Evolutionary conservation across 2,329 filamentous ascomycete species (phyloP), one percentile per base, ranked within the genome.

Genomic region (Aulographum hederae): DNA sequence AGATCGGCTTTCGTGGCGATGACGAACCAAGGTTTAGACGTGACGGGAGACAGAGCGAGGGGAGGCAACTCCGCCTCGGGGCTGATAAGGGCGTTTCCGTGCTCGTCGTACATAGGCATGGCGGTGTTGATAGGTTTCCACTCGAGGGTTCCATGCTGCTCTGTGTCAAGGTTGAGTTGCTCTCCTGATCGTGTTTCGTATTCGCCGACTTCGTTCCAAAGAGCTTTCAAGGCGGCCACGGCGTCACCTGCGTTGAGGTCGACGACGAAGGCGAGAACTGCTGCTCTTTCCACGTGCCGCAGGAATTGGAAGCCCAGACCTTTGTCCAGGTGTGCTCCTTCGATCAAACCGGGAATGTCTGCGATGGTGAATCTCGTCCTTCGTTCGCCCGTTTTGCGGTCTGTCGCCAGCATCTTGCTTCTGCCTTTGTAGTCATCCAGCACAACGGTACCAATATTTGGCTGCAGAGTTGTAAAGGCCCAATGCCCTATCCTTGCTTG

Each of bases 21-120:
- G 4, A 94, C 85, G 45, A 92, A 89, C 89, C 89, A 98, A 1
- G 89, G 85, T 57, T 98, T 98, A 20, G 69, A 70, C n/a, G 79
- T 78, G 41, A 95, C 91, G 26, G 77, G 71, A n/a, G 79, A 63
- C 8, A 67, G 56, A 23, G 53, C 52, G 20, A 67, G 51, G 16
- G 56, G 61, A 26, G 58, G 61, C 14, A 69, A 52, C 20, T 18
- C 43, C 38, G 19, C 39, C 14, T 32, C 35, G 15, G 42, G 35
- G 8, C 41, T 39, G 26, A 44, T 35, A 10, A 46, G 40, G 11
- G 46, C 32, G n/a, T 38, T 32, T 15, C 26, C 45, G 34, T 30
- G 48, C 14, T 35, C 45, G 26, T 28, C 45, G 38, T 26, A 34
- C 12, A 28, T 13, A 8, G 8, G 8, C 16, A 17, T n/a, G 27